Conservation (phyloP, 768 basidiomycete species). For the Trametes punicea region DNA sequence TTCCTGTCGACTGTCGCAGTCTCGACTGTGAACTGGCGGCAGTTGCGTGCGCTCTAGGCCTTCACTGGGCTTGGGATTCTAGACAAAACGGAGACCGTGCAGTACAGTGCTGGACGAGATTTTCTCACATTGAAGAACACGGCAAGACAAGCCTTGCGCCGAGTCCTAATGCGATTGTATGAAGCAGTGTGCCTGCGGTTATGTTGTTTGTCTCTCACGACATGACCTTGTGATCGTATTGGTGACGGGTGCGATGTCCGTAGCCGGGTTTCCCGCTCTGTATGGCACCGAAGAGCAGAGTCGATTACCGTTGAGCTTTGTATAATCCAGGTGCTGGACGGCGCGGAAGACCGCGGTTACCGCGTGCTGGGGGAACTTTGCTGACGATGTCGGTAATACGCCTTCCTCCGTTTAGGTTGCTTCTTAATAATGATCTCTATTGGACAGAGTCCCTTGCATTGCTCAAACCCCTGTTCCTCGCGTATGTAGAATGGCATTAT, state of each 20-base stretch:
- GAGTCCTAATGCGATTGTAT: neutral
- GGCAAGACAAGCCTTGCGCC: too few relatives aligned
- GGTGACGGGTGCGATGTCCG: neutral
- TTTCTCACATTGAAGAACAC: too few relatives aligned
- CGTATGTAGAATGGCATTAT: neutral
- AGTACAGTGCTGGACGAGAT: too few relatives aligned
- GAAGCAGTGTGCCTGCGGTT: neutral
- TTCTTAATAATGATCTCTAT: slow-evolving; percentile 3
- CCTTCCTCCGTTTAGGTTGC: neutral
- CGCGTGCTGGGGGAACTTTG: neutral
- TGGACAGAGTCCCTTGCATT: neutral
- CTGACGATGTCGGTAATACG: neutral
- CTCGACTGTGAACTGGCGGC: too few relatives aligned
- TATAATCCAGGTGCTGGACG: neutral
- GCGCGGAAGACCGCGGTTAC: neutral
- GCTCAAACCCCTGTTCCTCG: slow-evolving; percentile 1
- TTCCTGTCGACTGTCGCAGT: too few relatives aligned
- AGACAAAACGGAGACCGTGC: too few relatives aligned
- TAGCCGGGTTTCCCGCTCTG: neutral
- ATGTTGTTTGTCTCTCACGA: slow-evolving; percentile 1
- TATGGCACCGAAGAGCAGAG: neutral
- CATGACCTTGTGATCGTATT: slow-evolving; percentile 3
- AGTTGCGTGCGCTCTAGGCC: too few relatives aligned
- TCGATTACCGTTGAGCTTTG: neutral
- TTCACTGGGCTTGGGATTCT: too few relatives aligned